These are phyloP conservation scores for Datisca glomerata DNA, from an alignment of 306 rosid species.

Conservation along the genomic window DNA sequence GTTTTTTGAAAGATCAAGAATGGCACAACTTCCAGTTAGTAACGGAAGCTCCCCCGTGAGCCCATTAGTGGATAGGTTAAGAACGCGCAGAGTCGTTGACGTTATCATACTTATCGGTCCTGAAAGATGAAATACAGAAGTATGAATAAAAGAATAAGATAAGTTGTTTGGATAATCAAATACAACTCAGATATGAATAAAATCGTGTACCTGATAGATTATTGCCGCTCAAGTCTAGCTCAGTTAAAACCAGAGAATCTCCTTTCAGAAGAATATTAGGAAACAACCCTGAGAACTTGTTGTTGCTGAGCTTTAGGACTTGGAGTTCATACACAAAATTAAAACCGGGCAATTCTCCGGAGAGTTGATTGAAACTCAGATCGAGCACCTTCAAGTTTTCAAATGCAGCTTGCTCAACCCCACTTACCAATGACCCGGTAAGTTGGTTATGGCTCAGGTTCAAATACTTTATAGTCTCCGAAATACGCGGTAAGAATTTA, in stretches of 20 bases:
- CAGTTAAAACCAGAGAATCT: slow-evolving; percentile 68
- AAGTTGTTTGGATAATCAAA: no score
- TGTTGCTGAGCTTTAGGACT: slow-evolving; percentile 86
- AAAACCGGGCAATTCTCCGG: slow-evolving; percentile 89
- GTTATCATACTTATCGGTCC: slow-evolving; percentile 67
- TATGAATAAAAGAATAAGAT: no score
- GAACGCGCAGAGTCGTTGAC: slow-evolving; percentile 48
- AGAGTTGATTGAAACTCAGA: slow-evolving; percentile 78
- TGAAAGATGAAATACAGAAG: slow-evolving; percentile 37
- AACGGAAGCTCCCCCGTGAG: slow-evolving; percentile 67
- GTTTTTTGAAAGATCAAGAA: slow-evolving; percentile 88
- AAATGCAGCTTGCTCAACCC: slow-evolving; percentile 48
- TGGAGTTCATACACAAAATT: slow-evolving; percentile 85
- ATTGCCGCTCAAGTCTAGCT: slow-evolving; percentile 94
- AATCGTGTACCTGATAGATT: slow-evolving; percentile 70
- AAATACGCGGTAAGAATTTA: slow-evolving; percentile 46
- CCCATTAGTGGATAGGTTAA: slow-evolving; percentile 73
- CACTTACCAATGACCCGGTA: slow-evolving; percentile 62
- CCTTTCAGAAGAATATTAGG: slow-evolving; percentile 77
- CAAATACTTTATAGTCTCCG: slow-evolving; percentile 64
- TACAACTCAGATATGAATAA: neutral
- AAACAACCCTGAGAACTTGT: slow-evolving; percentile 67
- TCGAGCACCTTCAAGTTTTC: slow-evolving; percentile 82
- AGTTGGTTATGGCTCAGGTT: slow-evolving; percentile 82
- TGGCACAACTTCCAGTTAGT: slow-evolving; percentile 82